Base-by-base conservation (phyloP, 192 early-diverging fungal species). In the Entomortierella parvispora region DNA sequence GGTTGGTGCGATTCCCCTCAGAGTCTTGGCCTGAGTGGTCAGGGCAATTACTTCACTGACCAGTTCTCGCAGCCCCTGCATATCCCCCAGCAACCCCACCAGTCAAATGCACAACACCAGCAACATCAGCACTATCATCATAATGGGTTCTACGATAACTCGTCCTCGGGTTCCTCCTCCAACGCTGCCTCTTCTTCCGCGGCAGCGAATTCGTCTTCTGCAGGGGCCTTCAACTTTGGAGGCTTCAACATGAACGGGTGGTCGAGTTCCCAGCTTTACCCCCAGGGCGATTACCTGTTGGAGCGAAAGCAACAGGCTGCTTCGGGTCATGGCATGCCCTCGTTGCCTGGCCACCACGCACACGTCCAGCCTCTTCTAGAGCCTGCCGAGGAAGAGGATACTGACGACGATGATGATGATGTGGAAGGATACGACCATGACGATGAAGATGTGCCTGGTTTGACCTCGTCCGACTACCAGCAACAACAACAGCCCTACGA, bases 271-370 rank as follows among this genome's bases (percentile, higher is more conserved):
- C 43, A 54, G n/a, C 32, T 69, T 14, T 65, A 60, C 43, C 20
- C 46, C 2, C 71, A 75, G 17, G 58, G 51, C 32, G 71, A 75
- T 33, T 66, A 52, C 40, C 42, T 75, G 43, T 45, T 75, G 29
- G 71, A 75, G 58, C 71, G 63, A 62, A 75, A 75, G 51, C 71
- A 56, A 23, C 62, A 75, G 31, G 63, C 56, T 29, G 33, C 51
- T 12, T 48, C 62, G 29, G 69, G 7, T 40, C 7, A 5, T 40
- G 48, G 8, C n/a, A n/a, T n/a, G n/a, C n/a, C n/a, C n/a, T n/a
- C n/a, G n/a, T 51, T 64, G 32, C 55, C 62, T 4, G 57, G 58
- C 18, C 67, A 69, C 44, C 29, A 34, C 7, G 11, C 63, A 29
- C 50, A 18, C 20, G 70, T 64, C 34, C 70, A 59, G 46, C 58